Evolutionary conservation across 1,284 basidiomycete species (phyloP).

Genomic region (Neonothopanus nambi): DNA sequence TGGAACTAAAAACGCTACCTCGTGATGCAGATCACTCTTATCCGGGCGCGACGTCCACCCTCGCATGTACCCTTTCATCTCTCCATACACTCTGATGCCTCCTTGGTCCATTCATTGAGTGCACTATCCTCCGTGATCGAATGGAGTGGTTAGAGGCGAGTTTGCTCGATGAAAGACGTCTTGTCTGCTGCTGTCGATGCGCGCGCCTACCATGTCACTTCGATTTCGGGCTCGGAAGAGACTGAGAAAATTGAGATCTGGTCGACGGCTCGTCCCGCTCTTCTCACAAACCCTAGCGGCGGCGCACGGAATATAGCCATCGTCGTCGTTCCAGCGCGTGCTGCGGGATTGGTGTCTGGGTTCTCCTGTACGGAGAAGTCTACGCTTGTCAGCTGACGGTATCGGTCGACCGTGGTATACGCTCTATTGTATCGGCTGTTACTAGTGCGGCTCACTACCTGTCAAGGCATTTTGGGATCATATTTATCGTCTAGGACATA

Average conservation of each 20-base stretch:
- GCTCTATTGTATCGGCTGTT: no score
- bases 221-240: background rate
- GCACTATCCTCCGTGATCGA: slow-evolving; percentile 48
- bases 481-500: no score
- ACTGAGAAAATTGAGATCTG: slow-evolving; percentile 17
- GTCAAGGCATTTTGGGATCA: no score
- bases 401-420: no score
- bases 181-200: no score
- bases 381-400: no score
- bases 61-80: slow-evolving; percentile 39
- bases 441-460: no score
- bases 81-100: slow-evolving; percentile 53
- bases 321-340: slow-evolving; percentile 34
- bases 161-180: slow-evolving; percentile 24
- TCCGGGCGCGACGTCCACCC: background rate
- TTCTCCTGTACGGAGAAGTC: no score
- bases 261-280: slow-evolving; percentile 47
- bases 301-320: slow-evolving; percentile 67
- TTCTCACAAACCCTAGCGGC: slow-evolving; percentile 64
- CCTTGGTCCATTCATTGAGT: slow-evolving; percentile 52
- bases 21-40: background rate
- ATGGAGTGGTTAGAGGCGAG: slow-evolving; percentile 43
- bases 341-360: no score
- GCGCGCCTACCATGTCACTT: background rate
- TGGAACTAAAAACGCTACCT: slow-evolving; percentile 13